Conservation (phyloP, 2,329 filamentous ascomycete species). For the Magnaporthiopsis incrustans region DNA sequence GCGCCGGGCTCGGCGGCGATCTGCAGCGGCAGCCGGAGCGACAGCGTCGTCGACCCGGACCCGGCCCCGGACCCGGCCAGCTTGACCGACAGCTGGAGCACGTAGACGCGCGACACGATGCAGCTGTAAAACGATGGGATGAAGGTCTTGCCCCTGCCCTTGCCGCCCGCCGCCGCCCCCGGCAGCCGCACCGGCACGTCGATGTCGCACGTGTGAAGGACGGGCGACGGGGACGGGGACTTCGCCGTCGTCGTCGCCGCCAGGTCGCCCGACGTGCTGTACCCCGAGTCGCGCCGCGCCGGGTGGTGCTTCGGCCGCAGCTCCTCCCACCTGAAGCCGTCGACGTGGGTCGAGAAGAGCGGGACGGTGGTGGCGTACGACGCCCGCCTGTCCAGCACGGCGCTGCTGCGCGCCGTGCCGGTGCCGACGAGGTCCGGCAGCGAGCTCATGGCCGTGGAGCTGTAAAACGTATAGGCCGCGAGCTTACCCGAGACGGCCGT, state of each 20-base stretch:
- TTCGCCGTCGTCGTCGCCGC: slow-evolving; percentile 15
- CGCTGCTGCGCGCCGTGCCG: slow-evolving; percentile 21
- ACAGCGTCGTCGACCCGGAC: slow-evolving; percentile 28
- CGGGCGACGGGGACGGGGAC: slow-evolving; percentile 9
- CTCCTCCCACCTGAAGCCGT: slow-evolving; percentile 31
- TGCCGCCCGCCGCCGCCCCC: slow-evolving; percentile 12
- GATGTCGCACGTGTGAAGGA: slow-evolving; percentile 34
- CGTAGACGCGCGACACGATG: slow-evolving; percentile 47
- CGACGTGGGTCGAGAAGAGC: slow-evolving; percentile 29
- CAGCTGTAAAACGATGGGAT: slow-evolving; percentile 52
- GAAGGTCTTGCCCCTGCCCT: slow-evolving; percentile 35
- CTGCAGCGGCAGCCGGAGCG: slow-evolving; percentile 42
- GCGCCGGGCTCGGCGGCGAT: slow-evolving; percentile 34
- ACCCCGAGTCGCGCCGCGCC: slow-evolving; percentile 47
- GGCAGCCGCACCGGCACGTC: slow-evolving; percentile 42
- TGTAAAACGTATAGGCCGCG: slow-evolving; percentile 44
- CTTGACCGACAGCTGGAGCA: slow-evolving; percentile 36
- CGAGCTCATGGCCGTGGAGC: slow-evolving; percentile 33
- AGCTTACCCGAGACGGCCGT: slow-evolving; percentile 42
- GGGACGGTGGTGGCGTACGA: slow-evolving; percentile 37
- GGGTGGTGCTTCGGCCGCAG: slow-evolving; percentile 23
- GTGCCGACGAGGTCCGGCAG: slow-evolving; percentile 44
- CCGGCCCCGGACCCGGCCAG: slow-evolving; percentile 18
- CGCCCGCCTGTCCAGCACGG: slow-evolving; percentile 29
- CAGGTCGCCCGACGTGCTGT: slow-evolving; percentile 25